Evolutionary conservation across 495 filamentous ascomycete species (phyloP).

Genomic region (Tuber borchii): DNA sequence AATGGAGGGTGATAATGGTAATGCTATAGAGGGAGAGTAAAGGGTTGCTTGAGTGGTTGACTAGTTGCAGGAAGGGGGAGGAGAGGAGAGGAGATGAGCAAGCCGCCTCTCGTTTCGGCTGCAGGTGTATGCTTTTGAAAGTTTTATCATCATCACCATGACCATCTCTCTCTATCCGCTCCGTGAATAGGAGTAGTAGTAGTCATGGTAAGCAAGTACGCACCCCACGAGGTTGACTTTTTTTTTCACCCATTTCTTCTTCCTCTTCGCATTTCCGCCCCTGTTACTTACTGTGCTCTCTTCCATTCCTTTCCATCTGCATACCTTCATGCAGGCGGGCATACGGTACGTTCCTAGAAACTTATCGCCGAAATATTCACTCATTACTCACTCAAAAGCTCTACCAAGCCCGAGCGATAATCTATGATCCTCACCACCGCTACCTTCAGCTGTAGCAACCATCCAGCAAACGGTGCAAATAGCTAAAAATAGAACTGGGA

Average conservation of each 20-base stretch:
- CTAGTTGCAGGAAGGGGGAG: not conserved
- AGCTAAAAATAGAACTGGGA: not conserved
- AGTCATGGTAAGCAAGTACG: not conserved
- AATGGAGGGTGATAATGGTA: not conserved
- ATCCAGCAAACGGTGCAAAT: not conserved
- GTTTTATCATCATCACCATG: not conserved
- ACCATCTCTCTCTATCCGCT: not conserved
- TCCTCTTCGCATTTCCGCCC: slow-evolving; percentile 11
- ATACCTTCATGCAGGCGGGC: not conserved
- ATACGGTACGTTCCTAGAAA: no score
- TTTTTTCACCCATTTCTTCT: slow-evolving; percentile 7
- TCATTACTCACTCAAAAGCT: not conserved
- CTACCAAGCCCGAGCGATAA: not conserved
- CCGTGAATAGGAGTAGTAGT: not conserved
- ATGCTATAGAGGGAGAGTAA: slow-evolving; percentile 1
- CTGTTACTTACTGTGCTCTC: not conserved
- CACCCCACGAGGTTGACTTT: slow-evolving; percentile 4
- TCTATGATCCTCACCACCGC: not conserved
- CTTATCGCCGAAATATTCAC: not conserved
- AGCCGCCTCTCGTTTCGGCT: not conserved
- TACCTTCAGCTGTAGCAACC: not conserved
- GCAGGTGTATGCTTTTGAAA: not conserved
- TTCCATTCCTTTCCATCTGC: not conserved
- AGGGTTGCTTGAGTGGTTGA: not conserved
- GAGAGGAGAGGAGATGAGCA: not conserved